Percentiles rank a stretch among this genome's conserved stretches.
These are phyloP conservation scores for Wakefieldia striispora DNA, from an alignment of 768 basidiomycete genomes.

Conservation along the genomic window DNA sequence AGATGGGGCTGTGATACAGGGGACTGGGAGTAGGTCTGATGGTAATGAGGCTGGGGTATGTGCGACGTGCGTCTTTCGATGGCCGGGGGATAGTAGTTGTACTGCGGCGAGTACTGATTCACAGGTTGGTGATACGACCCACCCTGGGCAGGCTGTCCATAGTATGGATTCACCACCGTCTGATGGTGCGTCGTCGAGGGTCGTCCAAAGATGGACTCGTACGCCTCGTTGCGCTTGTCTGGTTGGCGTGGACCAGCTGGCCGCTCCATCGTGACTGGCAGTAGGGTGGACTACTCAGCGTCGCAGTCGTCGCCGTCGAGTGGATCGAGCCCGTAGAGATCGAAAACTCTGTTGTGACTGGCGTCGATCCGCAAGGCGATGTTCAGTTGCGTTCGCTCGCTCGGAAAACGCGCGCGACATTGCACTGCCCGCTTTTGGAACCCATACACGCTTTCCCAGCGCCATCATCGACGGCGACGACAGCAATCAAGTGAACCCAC, in stretches of 20 bases:
- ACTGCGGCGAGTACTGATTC: conserved; percentile 36
- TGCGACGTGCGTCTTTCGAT: conserved; percentile 50
- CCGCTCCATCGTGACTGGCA: conserved; percentile 42
- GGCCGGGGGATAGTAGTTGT: conserved; percentile 39
- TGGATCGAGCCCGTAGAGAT: conserved; percentile 4
- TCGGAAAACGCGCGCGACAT: conserved; percentile 15
- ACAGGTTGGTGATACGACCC: conserved; percentile 20
- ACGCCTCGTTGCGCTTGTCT: conserved; percentile 78
- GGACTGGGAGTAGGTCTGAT: conserved; percentile 36
- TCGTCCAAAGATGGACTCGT: conserved; percentile 85
- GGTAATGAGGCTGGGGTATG: conserved; percentile 31
- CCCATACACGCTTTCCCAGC: conserved; percentile 9
- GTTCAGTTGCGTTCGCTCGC: not conserved
- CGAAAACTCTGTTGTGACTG: not conserved
- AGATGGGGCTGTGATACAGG: conserved; percentile 24
- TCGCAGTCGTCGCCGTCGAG: conserved; percentile 3
- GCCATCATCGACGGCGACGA: conserved; percentile 2
- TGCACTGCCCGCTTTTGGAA: conserved; percentile 24
- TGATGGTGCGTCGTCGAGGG: conserved; percentile 59
- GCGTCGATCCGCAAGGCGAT: conserved; percentile 6
- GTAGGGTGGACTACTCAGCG: not conserved
- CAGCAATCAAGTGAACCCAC: not conserved
- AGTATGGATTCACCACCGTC: conserved; percentile 12
- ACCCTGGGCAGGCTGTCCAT: conserved; percentile 16
- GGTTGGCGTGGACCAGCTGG: conserved; percentile 58